Base-by-base conservation (phyloP, 352 stramenopile species). In the Pythium dissotocum region DNA sequence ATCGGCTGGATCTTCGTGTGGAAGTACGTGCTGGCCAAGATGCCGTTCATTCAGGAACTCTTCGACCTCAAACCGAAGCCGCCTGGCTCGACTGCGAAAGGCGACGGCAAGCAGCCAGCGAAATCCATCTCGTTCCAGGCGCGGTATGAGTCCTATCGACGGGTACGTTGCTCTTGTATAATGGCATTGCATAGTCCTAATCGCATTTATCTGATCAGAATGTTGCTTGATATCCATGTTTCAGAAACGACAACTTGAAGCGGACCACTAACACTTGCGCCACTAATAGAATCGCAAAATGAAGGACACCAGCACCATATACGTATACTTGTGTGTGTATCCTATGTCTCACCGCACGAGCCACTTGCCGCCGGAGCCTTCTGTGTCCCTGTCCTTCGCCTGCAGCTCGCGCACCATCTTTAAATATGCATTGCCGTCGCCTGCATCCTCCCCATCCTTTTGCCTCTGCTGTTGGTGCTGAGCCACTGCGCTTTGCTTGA, bases 21-120 rank as follows among this genome's bases (percentile, higher is more conserved):
- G 85, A 94, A 92, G 73, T 89, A 81, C 61, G 83, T 94, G 62
- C 73, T 94, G 58, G 80, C 85, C 56, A 91, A 91, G 68, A 94
- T 94, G 82, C 82, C 82, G 18, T 91, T 94, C 63, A 65, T 94
- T 35, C 85, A 91, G 65, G 85, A 94, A 70, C 79, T 94, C 26
- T 90, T 94, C 73, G 85, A 94, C 72, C 72, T 94, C 61, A 91
- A 92, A 66, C 82, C 85, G 56, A 80, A 82, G 64, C 61, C 52
- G 40, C 48, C 54, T 32, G 38, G 69, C 35, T 6, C 35, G 9
- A 40, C 1, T 10, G 9, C 35, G 9, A 61, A 72, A 59, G 73
- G 74, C 30, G 71, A 28, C 44, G 58, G 56, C 58, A 28, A 28
- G 26, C 51, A 65, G 18, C 28, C 84, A 53, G 72, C 70, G 24